phyloP scores from a whole-genome alignment of 345 rosid genomes.

The Pugionium cornutum region DNA sequence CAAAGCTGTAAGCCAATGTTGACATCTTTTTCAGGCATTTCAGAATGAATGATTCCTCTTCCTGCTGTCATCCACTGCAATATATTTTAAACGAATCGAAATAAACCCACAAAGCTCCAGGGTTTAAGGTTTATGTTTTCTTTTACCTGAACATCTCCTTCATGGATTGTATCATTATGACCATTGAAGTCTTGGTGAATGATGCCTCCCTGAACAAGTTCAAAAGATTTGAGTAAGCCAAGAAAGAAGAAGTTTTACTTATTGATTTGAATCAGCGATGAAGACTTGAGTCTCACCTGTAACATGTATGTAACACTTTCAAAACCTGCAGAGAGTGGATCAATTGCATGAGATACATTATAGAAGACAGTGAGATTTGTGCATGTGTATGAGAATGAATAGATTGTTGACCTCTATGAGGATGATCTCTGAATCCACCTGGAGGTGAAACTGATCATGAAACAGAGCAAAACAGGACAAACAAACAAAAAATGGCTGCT shows the following conservation, averaged over 20 bases:
- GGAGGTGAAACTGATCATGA: conserved; percentile 68
- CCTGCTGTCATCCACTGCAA: conserved; percentile 93
- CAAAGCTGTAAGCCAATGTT: conserved; percentile 82
- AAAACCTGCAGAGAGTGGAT: conserved; percentile 54
- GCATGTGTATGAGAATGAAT: neutral
- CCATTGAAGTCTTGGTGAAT: conserved; percentile 83
- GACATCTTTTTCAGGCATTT: conserved; percentile 77
- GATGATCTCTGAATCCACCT: conserved; percentile 93
- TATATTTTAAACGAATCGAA: conserved; percentile 4
- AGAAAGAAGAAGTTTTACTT: neutral
- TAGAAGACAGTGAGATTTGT: neutral
- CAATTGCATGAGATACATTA: conserved; percentile 11
- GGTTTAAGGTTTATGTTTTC: neutral
- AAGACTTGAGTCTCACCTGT: conserved; percentile 49
- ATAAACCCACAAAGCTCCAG: neutral
- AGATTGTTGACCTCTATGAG: conserved; percentile 68
- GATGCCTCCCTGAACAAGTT: conserved; percentile 60
- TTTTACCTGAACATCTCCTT: conserved; percentile 86
- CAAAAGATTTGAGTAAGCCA: neutral
- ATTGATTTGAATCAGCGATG: neutral
- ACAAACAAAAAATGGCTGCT: neutral
- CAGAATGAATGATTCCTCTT: conserved; percentile 94
- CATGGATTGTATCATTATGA: conserved; percentile 59
- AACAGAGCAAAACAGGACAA: conserved; percentile 13
- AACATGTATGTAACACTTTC: conserved; percentile 94